Evolutionary conservation across 2,329 filamentous ascomycete genomes (phyloP), one percentile per base, ranked within the genome.

Genomic region (Colletotrichum scovillei): DNA sequence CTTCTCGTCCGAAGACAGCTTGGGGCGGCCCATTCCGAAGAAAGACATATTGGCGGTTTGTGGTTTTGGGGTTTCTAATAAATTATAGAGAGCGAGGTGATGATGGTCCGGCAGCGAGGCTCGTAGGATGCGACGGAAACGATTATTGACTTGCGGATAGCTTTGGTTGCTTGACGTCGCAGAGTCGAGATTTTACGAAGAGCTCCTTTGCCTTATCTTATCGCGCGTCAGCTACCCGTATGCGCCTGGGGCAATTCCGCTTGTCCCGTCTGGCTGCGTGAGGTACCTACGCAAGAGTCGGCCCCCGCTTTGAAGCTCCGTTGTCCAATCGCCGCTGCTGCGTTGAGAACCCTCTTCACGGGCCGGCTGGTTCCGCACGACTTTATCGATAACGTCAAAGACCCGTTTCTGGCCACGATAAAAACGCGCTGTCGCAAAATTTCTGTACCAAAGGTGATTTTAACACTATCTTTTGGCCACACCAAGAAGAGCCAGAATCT

Each of bases 1-100:
- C 90, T 98, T 99, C 89, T 98, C 94, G 84, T 95, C 95, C 80
- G 95, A 98, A 76, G 95, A 93, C 82, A 95, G 93, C 87, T 98
- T 95, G 75, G 94, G 94, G 70, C 86, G 86, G 76, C 88, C 87
- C 78, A 89, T 82, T 80, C 84, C 84, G 77, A 86, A 80, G 78
- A 86, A 85, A 78, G 82, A 85, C 84, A 86, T 86, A 24, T 77
- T 83, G 75, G 67, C 76, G 78, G 72, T 77, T 56, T 28, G 32
- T 55, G 32, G 22, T 19, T 3, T 4, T 30, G 11, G 7, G 4
- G 35, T 16, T 70, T 19, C 26, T 16, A 28, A 30, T 9, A 22
- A 49, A 49, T 22, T 19, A 1, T 8, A 11, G 3, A 63, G 24
- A 24, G n/a, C 6, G 24, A 35, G 46, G 22, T 38, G 53, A 26